These are phyloP conservation scores for Penicillium sp. DNA, from an alignment of 2,329 filamentous ascomycete species.

Conservation along the genomic window DNA sequence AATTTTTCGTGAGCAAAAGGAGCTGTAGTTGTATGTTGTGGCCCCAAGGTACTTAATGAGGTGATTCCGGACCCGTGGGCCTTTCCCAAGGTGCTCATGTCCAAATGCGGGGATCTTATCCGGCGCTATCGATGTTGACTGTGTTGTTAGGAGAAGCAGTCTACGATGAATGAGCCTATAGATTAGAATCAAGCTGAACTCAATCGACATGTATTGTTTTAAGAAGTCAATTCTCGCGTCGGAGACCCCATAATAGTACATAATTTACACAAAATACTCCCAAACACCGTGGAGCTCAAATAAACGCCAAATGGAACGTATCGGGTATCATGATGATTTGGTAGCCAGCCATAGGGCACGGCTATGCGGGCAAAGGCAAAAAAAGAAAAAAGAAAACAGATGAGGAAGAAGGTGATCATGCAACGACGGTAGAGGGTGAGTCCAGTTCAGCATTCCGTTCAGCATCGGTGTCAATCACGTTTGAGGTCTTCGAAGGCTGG, in stretches of 20 bases:
- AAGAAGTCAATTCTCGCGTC: not conserved
- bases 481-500: not conserved
- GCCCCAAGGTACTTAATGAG: conserved; percentile 8
- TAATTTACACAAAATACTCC: not conserved
- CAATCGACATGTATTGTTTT: not conserved
- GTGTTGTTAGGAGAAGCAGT: no score
- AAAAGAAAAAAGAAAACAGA: not conserved
- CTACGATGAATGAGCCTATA: not conserved
- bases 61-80: not conserved
- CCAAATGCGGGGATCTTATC: not conserved
- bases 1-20: not conserved
- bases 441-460: not conserved
- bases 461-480: not conserved
- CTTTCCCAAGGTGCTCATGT: conserved; percentile 5
- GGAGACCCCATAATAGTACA: not conserved
- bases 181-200: not conserved
- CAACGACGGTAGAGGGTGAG: conserved; percentile 8
- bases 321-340: conserved; percentile 18
- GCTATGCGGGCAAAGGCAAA: conserved; percentile 2
- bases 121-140: not conserved
- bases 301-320: conserved; percentile 9
- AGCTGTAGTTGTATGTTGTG: not conserved
- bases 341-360: not conserved
- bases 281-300: not conserved
- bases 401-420: conserved; percentile 2